These are phyloP conservation scores for Ramichloridium luteum DNA, from an alignment of 2,329 filamentous ascomycete genomes.

Conservation along the genomic window DNA sequence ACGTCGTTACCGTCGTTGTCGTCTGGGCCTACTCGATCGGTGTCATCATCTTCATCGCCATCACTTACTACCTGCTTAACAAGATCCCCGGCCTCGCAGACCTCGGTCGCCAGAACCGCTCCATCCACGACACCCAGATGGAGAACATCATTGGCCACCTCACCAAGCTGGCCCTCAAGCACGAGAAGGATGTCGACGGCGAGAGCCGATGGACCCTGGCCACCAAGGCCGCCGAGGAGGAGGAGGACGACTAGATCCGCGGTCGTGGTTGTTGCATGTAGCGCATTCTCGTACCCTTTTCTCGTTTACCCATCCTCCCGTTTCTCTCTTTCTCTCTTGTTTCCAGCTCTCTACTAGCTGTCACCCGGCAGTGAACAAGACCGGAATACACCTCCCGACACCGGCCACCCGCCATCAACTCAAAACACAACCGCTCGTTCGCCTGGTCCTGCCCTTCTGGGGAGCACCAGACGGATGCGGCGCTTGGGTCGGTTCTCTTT, in stretches of 20 bases:
- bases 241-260: conserved; percentile 35
- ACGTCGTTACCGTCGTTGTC: conserved; percentile 53
- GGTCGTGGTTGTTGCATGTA: neutral
- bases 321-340: too few relatives aligned
- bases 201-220: conserved; percentile 34
- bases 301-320: too few relatives aligned
- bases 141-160: conserved; percentile 55
- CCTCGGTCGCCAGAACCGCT: conserved; percentile 51
- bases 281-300: too few relatives aligned
- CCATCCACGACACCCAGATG: conserved; percentile 48
- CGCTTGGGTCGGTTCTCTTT: too few relatives aligned
- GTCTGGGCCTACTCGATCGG: conserved; percentile 56
- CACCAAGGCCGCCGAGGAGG: conserved; percentile 33
- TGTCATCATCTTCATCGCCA: conserved; percentile 52
- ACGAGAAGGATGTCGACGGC: conserved; percentile 40
- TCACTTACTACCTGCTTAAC: conserved; percentile 53
- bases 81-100: conserved; percentile 47
- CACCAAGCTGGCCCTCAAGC: conserved; percentile 50
- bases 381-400: too few relatives aligned
- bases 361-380: too few relatives aligned
- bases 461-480: too few relatives aligned
- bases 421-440: too few relatives aligned
- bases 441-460: too few relatives aligned
- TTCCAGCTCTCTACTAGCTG: too few relatives aligned
- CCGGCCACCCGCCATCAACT: too few relatives aligned